A percentile compares a stretch with the other conserved stretches of the same genome.
Evolutionary conservation across 164 flowering plant genomes (phyloP).

Genomic region (Liquidambar formosana): DNA sequence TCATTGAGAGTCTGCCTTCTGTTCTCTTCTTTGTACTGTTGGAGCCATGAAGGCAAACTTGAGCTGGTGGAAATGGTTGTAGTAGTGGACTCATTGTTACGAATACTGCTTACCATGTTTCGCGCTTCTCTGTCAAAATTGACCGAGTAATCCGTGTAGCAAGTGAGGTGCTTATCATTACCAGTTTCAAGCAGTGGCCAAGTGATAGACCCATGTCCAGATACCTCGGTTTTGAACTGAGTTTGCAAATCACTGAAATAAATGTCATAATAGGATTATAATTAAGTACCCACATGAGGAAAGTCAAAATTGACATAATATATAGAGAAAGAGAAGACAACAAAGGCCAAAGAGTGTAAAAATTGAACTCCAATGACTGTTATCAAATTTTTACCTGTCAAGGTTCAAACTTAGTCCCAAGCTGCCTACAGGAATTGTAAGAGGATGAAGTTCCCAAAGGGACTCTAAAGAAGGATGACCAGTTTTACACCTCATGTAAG

Average conservation of each 20-base stretch:
- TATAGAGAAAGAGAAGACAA: not conserved
- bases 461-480: constrained; percentile 71
- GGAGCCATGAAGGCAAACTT: constrained; percentile 81
- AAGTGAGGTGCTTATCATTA: constrained; percentile 39
- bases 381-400: constrained; percentile 54
- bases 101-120: constrained; percentile 20
- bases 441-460: constrained; percentile 67
- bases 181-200: constrained; percentile 28
- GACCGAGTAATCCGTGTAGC: constrained; percentile 45
- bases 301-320: too few relatives aligned
- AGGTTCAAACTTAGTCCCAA: constrained; percentile 63
- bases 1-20: constrained; percentile 30
- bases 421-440: constrained; percentile 60
- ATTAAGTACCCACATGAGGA: too few relatives aligned
- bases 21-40: constrained; percentile 60
- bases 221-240: constrained; percentile 35
- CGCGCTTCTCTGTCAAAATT: constrained; percentile 48
- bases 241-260: constrained; percentile 35
- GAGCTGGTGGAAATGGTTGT: constrained; percentile 33
- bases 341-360: too few relatives aligned
- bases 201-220: constrained; percentile 29
- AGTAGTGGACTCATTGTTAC: constrained; percentile 21
- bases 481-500: constrained; percentile 58
- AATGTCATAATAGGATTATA: too few relatives aligned
- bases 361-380: not conserved